Evolutionary conservation across 176 grass and related monocot species (phyloP).

Genomic region (Ensete glaucum): DNA sequence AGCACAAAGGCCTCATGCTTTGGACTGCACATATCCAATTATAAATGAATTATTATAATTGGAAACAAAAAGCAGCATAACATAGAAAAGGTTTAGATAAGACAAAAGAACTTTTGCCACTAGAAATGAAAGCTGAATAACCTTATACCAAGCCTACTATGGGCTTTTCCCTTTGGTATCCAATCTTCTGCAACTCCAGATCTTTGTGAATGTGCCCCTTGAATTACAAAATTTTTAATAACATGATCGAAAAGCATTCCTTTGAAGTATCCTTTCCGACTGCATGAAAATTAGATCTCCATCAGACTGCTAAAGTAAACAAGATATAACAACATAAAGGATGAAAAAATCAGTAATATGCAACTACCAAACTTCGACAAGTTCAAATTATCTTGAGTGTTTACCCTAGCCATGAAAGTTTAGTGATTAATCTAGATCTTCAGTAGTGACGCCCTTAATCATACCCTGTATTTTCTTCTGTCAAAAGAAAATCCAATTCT

Average conservation of each 20-base stretch:
- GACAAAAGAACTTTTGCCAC: neutral
- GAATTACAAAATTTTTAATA: conserved; percentile 91
- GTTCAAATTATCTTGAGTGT: no score
- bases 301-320: neutral
- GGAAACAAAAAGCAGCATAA: neutral
- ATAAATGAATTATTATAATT: conserved; percentile 9
- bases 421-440: no score
- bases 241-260: conserved; percentile 88
- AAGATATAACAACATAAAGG: neutral
- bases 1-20: conserved; percentile 93
- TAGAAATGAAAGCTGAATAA: conserved; percentile 25
- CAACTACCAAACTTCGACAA: no score
- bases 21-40: conserved; percentile 38
- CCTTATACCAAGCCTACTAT: conserved; percentile 64
- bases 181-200: conserved; percentile 62
- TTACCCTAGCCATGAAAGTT: no score
- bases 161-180: conserved; percentile 82
- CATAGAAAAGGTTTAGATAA: neutral
- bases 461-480: no score
- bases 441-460: no score
- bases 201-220: conserved; percentile 76
- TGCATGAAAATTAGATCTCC: conserved; percentile 24
- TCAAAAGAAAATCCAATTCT: no score
- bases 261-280: conserved; percentile 80
- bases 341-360: neutral